These are phyloP conservation scores for Candida railenensis DNA, from an alignment of 805 yeast species.

Conservation along the genomic window DNA sequence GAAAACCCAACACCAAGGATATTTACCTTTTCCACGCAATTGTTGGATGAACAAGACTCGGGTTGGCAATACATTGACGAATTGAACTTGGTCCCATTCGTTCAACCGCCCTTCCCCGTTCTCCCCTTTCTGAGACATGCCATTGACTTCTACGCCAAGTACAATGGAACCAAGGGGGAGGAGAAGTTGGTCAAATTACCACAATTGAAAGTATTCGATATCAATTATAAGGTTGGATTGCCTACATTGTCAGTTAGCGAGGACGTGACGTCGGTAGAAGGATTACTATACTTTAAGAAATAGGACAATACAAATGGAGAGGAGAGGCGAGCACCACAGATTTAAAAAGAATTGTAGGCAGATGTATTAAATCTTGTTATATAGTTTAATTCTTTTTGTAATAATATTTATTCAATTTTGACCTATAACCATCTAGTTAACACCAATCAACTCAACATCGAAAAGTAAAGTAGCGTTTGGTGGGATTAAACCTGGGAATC, in stretches of 20 bases:
- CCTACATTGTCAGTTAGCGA: slow-evolving; percentile 35
- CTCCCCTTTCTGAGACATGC: slow-evolving; percentile 59
- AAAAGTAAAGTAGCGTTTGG: slow-evolving; percentile 92
- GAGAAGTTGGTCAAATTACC: slow-evolving; percentile 47
- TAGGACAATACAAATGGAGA: not conserved
- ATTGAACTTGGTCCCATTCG: slow-evolving; percentile 27
- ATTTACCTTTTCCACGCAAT: slow-evolving; percentile 57
- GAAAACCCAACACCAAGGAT: slow-evolving; percentile 77
- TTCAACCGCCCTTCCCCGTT: slow-evolving; percentile 44
- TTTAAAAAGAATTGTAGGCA: too few relatives aligned
- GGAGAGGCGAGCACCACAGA: not conserved
- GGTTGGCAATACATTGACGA: slow-evolving; percentile 24
- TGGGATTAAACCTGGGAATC: slow-evolving; percentile 95
- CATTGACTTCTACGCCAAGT: slow-evolving; percentile 27
- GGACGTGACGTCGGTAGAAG: slow-evolving; percentile 14
- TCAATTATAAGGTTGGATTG: slow-evolving; percentile 63
- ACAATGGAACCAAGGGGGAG: slow-evolving; percentile 15
- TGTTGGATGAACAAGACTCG: slow-evolving; percentile 28
- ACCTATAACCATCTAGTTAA: slow-evolving; percentile 35
- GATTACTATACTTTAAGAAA: slow-evolving; percentile 14
- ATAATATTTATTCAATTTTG: too few relatives aligned
- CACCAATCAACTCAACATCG: slow-evolving; percentile 71
- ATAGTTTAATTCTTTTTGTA: not conserved
- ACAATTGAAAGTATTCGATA: slow-evolving; percentile 61
- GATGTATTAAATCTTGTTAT: too few relatives aligned